phyloP scores from a whole-genome alignment of 2,329 filamentous ascomycete species.

The Dothistroma septosporum region DNA sequence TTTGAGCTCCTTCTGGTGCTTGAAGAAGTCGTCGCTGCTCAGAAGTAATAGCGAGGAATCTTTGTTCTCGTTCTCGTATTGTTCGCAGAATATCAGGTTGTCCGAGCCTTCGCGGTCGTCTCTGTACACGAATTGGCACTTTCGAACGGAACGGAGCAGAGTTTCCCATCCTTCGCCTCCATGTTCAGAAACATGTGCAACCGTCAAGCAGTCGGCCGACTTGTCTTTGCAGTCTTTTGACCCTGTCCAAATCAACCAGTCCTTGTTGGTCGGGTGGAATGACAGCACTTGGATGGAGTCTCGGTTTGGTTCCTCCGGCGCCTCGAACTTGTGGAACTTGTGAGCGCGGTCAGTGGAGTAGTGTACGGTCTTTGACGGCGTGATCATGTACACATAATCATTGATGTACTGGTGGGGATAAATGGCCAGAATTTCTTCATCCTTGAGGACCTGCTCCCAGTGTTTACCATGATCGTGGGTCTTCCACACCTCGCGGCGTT shows the following conservation, averaged over 20 bases:
- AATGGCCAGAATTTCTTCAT: constrained; percentile 66
- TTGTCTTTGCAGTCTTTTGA: constrained; percentile 59
- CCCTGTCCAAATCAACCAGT: constrained; percentile 92
- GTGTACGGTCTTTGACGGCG: constrained; percentile 61
- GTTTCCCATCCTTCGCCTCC: constrained; percentile 74
- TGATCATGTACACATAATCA: constrained; percentile 83
- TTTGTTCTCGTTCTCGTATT: constrained; percentile 52
- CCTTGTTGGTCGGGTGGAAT: constrained; percentile 80
- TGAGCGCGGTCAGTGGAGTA: constrained; percentile 79
- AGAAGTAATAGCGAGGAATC: constrained; percentile 61
- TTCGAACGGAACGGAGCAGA: constrained; percentile 67
- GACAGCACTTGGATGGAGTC: constrained; percentile 54
- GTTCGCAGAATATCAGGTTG: constrained; percentile 62
- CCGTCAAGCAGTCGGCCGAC: constrained; percentile 60
- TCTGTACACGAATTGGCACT: constrained; percentile 80
- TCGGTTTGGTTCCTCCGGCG: constrained; percentile 58
- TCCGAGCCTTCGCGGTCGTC: constrained; percentile 56
- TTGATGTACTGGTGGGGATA: constrained; percentile 76
- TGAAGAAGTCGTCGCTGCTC: constrained; percentile 76
- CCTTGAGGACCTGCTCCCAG: constrained; percentile 63
- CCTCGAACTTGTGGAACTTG: constrained; percentile 68
- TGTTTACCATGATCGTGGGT: constrained; percentile 83
- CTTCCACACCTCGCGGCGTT: constrained; percentile 62
- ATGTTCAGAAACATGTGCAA: constrained; percentile 73
- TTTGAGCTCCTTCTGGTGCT: constrained; percentile 59